Evolutionary conservation across 768 basidiomycete genomes (phyloP).

Genomic region (Suillus luteus): DNA sequence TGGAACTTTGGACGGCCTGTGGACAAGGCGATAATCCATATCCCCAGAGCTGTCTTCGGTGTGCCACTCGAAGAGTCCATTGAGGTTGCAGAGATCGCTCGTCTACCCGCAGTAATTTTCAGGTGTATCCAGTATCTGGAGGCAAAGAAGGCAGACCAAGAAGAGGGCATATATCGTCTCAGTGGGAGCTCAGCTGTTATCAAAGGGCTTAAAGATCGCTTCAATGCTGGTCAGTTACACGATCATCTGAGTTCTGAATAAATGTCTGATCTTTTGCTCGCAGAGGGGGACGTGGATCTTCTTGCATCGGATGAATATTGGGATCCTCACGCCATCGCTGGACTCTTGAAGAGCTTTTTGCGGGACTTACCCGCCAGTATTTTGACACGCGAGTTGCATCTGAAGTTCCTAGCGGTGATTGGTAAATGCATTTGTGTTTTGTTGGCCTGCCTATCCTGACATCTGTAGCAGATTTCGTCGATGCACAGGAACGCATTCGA

Average conservation of each 20-base stretch:
- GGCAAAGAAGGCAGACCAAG: conserved; percentile 89
- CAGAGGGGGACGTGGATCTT: conserved; percentile 96
- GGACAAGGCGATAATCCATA: conserved; percentile 41
- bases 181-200: conserved; percentile 95
- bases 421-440: conserved; percentile 54
- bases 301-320: conserved; percentile 87
- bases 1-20: conserved; percentile 85
- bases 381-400: conserved; percentile 88
- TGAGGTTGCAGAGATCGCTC: conserved; percentile 85
- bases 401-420: conserved; percentile 89
- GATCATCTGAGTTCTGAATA: conserved; percentile 13
- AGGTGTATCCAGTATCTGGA: conserved; percentile 95
- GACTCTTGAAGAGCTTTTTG: conserved; percentile 89
- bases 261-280: conserved; percentile 18
- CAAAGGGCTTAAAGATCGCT: conserved; percentile 89
- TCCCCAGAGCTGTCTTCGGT: conserved; percentile 82
- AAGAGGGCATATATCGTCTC: conserved; percentile 96
- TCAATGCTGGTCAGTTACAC: conserved; percentile 73
- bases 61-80: conserved; percentile 86
- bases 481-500: conserved; percentile 82
- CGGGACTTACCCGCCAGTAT: conserved; percentile 93
- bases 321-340: conserved; percentile 98
- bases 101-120: conserved; percentile 93
- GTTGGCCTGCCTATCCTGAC: conserved; percentile 17
- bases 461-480: conserved; percentile 70